Conservation (phyloP, 2,329 filamentous ascomycete genomes). For the Nannizziopsis arthrosporioides region DNA sequence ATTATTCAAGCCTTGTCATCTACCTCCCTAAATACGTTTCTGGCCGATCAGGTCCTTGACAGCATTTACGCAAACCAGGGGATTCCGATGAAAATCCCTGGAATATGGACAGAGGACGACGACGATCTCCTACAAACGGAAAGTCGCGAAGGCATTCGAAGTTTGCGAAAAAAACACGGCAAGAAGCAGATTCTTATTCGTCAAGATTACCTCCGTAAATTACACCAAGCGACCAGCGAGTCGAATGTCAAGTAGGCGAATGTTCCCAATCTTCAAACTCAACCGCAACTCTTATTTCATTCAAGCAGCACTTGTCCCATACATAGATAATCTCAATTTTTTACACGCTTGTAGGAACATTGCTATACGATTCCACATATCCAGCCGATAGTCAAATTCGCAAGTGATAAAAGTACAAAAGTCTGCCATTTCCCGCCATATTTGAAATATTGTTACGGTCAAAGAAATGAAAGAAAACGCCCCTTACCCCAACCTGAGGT, state of each 20-base stretch:
- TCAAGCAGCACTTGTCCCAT: too few relatives aligned
- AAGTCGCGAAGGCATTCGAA: slow-evolving; percentile 26
- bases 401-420: too few relatives aligned
- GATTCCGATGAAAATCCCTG: slow-evolving; percentile 32
- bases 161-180: slow-evolving; percentile 36
- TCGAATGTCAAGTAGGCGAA: too few relatives aligned
- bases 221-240: background rate
- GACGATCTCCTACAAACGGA: slow-evolving; percentile 28
- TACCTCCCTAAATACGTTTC: slow-evolving; percentile 31
- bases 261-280: too few relatives aligned
- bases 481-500: too few relatives aligned
- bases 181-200: slow-evolving; percentile 9
- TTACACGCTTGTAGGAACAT: background rate
- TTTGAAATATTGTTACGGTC: too few relatives aligned
- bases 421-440: too few relatives aligned
- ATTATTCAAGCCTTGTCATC: slow-evolving; percentile 27
- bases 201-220: slow-evolving; percentile 1
- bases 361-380: background rate
- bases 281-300: too few relatives aligned
- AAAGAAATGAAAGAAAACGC: too few relatives aligned
- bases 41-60: slow-evolving; percentile 29
- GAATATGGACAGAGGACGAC: slow-evolving; percentile 40
- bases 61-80: slow-evolving; percentile 22
- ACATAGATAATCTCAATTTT: too few relatives aligned
- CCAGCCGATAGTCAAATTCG: too few relatives aligned